Evolutionary conservation across 257 asterid species (phyloP).

Genomic region (Vinca minor): DNA sequence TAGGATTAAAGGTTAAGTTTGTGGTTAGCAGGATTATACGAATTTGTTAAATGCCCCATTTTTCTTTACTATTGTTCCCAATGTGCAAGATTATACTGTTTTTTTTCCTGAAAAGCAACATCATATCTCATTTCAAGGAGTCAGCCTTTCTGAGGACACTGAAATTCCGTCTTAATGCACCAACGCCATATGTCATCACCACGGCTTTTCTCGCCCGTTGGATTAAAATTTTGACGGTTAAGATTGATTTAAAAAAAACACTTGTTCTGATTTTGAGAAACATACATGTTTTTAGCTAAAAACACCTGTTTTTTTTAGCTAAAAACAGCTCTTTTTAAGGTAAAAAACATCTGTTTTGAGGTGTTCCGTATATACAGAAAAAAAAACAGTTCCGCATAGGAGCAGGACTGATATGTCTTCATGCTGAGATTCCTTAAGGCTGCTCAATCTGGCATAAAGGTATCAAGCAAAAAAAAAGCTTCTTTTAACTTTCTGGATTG

Average conservation of each 20-base stretch:
- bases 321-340: too few species aligned
- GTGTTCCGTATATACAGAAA: too few species aligned
- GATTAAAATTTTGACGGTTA: too few species aligned
- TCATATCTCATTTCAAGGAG: constrained; percentile 50
- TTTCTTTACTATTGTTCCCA: background rate
- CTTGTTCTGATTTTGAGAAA: too few species aligned
- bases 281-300: too few species aligned
- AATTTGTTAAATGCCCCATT: background rate
- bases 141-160: constrained; percentile 52
- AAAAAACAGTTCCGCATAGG: too few species aligned
- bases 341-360: too few species aligned
- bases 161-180: constrained; percentile 86
- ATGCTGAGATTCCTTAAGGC: constrained; percentile 93
- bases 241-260: too few species aligned
- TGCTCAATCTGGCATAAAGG: constrained; percentile 65
- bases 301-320: too few species aligned
- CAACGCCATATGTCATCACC: constrained; percentile 81
- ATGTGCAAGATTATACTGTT: background rate
- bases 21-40: background rate
- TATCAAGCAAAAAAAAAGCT: constrained; percentile 7
- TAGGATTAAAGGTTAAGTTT: background rate
- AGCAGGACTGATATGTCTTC: too few species aligned
- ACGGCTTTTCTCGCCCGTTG: too few species aligned
- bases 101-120: constrained; percentile 7
- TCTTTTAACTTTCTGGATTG: background rate